Base-by-base conservation (phyloP, 345 rosid species). In the Euphorbia pulcherrima region DNA sequence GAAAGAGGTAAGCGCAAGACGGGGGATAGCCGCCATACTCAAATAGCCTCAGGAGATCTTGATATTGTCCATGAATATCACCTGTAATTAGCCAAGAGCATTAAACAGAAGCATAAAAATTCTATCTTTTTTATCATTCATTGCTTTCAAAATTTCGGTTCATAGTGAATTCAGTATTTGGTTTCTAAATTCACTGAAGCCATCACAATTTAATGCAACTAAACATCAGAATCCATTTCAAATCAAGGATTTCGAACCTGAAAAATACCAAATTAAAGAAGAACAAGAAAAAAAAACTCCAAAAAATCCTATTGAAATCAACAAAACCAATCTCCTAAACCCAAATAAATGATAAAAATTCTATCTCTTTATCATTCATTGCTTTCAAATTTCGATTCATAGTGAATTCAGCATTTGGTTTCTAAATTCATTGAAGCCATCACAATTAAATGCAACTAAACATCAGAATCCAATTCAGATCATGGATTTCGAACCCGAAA, bases 21-120 rank as follows among this genome's bases (percentile, higher is more conserved):
- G 99, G 96, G 61, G 99, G 99, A 74, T 89, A 87, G 61, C 96
- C 97, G 39, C 96, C 97, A 41, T 83, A 81, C 64, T 94, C 95
- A 16, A 94, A 88, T 30, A 94, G 64, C 81, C 95, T 87, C 39
- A 91, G 78, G 23, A 94, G 99, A 74, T 94, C 99, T 81, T 81
- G 97, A 74, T 87, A 93, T 62, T 93, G 98, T 69, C 98, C 98
- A 67, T 93, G 98, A 47, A 90, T 81, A 72, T 93, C 98, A 77
- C 98, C 98, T 93, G 85, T 23, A 74, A 75, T 12, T 69, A 27
- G 60, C 48, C 30, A 30, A 48, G 8, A 65, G 60, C 26, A 46
- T 78, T 24, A 74, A 76, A 68, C 39, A 69, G 2, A n/a, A 58
- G 30, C 29, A 28, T 26, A 27, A 11, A n/a, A 7, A 7, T 33